A percentile compares a stretch with the other conserved stretches of the same genome.
Evolutionary conservation across 208 protist species (phyloP).

Genomic region (Angomonas deanei): DNA sequence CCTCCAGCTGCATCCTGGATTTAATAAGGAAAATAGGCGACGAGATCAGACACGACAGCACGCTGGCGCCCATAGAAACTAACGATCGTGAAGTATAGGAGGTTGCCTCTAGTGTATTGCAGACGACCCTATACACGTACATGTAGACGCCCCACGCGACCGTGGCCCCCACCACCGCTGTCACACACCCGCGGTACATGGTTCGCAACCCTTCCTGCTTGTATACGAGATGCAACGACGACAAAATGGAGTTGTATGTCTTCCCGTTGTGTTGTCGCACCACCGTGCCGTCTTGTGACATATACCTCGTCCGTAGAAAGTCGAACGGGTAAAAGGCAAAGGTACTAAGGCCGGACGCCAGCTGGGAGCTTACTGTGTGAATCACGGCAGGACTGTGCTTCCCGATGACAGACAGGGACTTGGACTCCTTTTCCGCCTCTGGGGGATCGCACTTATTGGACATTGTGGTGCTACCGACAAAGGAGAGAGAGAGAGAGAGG

Average conservation of each 20-base stretch:
- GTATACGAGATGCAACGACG: slow-evolving; percentile 31
- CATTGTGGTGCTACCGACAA: neutral
- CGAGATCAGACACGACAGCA: slow-evolving; percentile 27
- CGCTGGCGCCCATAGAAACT: slow-evolving; percentile 43
- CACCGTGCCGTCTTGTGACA: slow-evolving; percentile 76
- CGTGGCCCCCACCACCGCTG: slow-evolving; percentile 52
- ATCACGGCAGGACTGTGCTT: neutral
- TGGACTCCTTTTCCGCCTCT: neutral
- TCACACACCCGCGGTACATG: slow-evolving; percentile 67
- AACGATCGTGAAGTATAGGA: slow-evolving; percentile 32
- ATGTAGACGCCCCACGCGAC: slow-evolving; percentile 83
- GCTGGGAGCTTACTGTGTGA: slow-evolving; percentile 63
- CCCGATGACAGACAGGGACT: neutral
- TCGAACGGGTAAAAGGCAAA: slow-evolving; percentile 84
- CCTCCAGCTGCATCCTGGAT: slow-evolving; percentile 81
- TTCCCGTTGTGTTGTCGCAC: slow-evolving; percentile 70
- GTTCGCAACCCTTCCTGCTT: slow-evolving; percentile 49
- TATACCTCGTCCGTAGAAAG: slow-evolving; percentile 81
- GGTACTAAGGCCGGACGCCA: slow-evolving; percentile 46
- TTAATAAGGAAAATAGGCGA: slow-evolving; percentile 75
- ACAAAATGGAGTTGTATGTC: slow-evolving; percentile 39
- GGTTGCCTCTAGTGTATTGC: slow-evolving; percentile 41
- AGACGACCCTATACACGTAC: slow-evolving; percentile 53
- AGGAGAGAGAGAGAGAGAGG: neutral
- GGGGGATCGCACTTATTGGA: neutral